Percentiles rank a stretch among this genome's conserved stretches.
phyloP scores from a whole-genome alignment of 2,329 filamentous ascomycete species.

The Chaetomiaceae sp. region DNA sequence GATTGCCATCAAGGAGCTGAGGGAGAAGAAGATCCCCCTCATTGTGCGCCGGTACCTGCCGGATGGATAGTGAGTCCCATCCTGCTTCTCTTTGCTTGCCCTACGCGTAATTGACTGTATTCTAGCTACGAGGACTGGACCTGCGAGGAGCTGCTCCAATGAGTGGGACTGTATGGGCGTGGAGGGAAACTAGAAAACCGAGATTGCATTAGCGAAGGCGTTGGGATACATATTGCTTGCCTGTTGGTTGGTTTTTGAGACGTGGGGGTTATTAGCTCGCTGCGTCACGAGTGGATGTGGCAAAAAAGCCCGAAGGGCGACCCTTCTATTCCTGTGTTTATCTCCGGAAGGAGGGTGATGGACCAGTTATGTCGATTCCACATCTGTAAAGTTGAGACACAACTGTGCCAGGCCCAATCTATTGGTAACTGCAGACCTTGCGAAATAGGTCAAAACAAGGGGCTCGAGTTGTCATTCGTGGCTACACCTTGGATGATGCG shows the following conservation, averaged over 20 bases:
- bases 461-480: no score
- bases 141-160: constrained; percentile 83
- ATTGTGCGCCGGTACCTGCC: constrained; percentile 94
- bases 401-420: no score
- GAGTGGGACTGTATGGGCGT: neutral
- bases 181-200: constrained; percentile 11
- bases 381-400: no score
- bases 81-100: constrained; percentile 5
- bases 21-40: constrained; percentile 96
- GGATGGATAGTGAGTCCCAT: constrained; percentile 73
- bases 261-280: neutral
- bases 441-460: no score
- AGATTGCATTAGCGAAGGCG: constrained; percentile 30
- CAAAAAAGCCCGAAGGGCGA: no score
- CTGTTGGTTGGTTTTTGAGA: constrained; percentile 8
- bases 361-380: no score
- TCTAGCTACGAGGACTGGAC: constrained; percentile 96
- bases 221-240: constrained; percentile 22
- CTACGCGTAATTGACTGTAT: neutral
- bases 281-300: no score
- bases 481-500: no score
- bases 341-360: no score
- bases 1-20: constrained; percentile 94
- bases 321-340: no score
- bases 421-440: no score